A percentile compares a stretch with the other conserved stretches of the same genome.
Conservation (phyloP, 768 basidiomycete species). For the Lentinula raphanica region DNA sequence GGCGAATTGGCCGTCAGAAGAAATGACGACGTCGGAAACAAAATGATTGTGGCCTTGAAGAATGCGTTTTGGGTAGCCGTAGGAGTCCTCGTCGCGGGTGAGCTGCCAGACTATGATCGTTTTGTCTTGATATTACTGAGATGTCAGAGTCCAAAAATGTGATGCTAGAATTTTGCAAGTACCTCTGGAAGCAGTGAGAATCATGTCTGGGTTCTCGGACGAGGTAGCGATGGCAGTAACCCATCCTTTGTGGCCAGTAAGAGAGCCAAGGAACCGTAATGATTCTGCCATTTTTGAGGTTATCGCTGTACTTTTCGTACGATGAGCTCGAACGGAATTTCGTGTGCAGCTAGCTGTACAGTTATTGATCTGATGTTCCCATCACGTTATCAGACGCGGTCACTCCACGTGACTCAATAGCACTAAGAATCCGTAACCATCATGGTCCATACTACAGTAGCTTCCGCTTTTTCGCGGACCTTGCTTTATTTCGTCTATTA, state of each 20-base stretch:
- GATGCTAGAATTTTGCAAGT: constrained; percentile 23
- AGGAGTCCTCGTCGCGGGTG: constrained; percentile 85
- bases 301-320: constrained; percentile 13
- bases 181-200: constrained; percentile 97
- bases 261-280: constrained; percentile 85
- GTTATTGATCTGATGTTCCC: constrained; percentile 1
- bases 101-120: constrained; percentile 99
- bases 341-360: not conserved
- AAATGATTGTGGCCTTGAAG: constrained; percentile 99
- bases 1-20: constrained; percentile 98
- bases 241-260: constrained; percentile 94
- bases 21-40: constrained; percentile 97
- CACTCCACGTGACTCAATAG: too few species aligned
- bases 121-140: constrained; percentile 67
- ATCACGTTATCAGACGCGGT: not conserved
- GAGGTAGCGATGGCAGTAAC: constrained; percentile 98
- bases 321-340: constrained; percentile 8
- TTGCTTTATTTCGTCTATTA: too few species aligned
- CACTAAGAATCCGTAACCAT: too few species aligned
- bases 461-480: too few species aligned
- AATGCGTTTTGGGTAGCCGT: constrained; percentile 96
- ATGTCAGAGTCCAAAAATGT: constrained; percentile 20
- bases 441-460: too few species aligned
- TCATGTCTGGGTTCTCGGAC: constrained; percentile 98
- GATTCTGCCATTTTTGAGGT: constrained; percentile 65